These are phyloP conservation scores for Tausonia pullulans DNA, from an alignment of 1,284 basidiomycete genomes.

Conservation along the genomic window DNA sequence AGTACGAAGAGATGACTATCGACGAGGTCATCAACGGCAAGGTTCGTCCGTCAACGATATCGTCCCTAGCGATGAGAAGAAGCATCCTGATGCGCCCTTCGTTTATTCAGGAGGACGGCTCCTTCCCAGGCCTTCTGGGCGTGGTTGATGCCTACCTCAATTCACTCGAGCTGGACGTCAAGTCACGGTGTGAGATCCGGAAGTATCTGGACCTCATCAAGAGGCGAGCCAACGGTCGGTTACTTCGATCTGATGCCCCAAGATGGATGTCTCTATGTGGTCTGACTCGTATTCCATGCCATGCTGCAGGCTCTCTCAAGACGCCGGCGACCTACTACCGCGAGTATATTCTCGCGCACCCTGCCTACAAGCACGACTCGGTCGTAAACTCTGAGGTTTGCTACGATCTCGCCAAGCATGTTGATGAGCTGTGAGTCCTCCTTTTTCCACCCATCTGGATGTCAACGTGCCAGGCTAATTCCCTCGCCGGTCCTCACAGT, in stretches of 20 bases:
- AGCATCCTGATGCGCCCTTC: neutral
- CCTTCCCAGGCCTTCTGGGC: slow-evolving; percentile 75
- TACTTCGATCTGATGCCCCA: neutral
- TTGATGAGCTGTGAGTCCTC: slow-evolving; percentile 46
- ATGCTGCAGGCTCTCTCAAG: slow-evolving; percentile 53
- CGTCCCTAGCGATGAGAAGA: neutral
- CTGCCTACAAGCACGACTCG: slow-evolving; percentile 81
- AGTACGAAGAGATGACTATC: slow-evolving; percentile 85
- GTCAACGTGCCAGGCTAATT: neutral
- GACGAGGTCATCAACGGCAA: slow-evolving; percentile 91
- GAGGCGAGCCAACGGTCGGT: slow-evolving; percentile 60
- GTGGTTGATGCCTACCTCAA: slow-evolving; percentile 80
- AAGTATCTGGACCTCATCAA: slow-evolving; percentile 70
- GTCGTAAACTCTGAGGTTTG: slow-evolving; percentile 84
- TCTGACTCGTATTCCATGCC: neutral
- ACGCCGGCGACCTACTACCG: slow-evolving; percentile 92
- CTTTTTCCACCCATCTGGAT: neutral
- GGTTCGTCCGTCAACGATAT: slow-evolving; percentile 35
- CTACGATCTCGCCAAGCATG: slow-evolving; percentile 78
- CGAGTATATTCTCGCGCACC: slow-evolving; percentile 78
- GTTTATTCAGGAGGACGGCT: slow-evolving; percentile 38
- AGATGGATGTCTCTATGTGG: too few species aligned
- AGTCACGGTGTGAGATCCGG: slow-evolving; percentile 54
- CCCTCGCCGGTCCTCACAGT: neutral
- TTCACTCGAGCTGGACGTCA: slow-evolving; percentile 64